Evolutionary conservation across 495 filamentous ascomycete genomes (phyloP), one percentile per base, ranked within the genome.

Genomic region (Glarea lozoyensis): DNA sequence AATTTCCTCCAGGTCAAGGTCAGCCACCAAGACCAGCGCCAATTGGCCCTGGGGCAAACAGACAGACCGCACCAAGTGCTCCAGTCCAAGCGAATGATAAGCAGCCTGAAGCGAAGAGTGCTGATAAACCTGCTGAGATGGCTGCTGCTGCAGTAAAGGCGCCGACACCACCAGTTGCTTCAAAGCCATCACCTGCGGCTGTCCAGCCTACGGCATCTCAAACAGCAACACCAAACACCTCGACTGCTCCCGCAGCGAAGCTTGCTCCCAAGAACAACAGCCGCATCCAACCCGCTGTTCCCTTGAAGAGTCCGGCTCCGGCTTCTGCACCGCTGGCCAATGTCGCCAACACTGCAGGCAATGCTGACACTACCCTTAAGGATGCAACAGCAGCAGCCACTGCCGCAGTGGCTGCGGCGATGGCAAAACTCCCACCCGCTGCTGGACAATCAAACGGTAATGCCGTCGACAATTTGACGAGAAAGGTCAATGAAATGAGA

Each of bases 401-500:
- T 5, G 83, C 79, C 30, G 85, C 83, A 35, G 88, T 88, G 21
- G 89, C 94, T 37, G 88, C 87, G 27, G 82, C 81, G 6, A 88
- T 88, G 2, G 93, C 94, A 87, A 86, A 86, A 10, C 87, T 90
- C 53, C 62, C 94, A 10, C 53, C 53, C 1, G 56, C 63, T 19
- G 58, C 61, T 38, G 58, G 59, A 9, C 72, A 74, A 47, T 54
- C 62, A 10, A 58, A 59, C 49, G 68, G 70, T 43, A 68, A 48
- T 25, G 68, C 72, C 2, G 70, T 94, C 32, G 86, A 95, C 18
- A 83, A 86, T 50, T 61, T 96, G 15, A 78, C 85, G 1, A 84
- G 80, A 58, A 84, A 88, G 61, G 84, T 96, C 49, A 81, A 84
- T 45, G 84, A 96, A 43, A 85, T 97, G 82, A 76, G 84, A 40